A percentile compares a stretch with the other conserved stretches of the same genome.
Conservation (phyloP, 352 stramenopile genomes). For the Globisporangium spinosum region DNA sequence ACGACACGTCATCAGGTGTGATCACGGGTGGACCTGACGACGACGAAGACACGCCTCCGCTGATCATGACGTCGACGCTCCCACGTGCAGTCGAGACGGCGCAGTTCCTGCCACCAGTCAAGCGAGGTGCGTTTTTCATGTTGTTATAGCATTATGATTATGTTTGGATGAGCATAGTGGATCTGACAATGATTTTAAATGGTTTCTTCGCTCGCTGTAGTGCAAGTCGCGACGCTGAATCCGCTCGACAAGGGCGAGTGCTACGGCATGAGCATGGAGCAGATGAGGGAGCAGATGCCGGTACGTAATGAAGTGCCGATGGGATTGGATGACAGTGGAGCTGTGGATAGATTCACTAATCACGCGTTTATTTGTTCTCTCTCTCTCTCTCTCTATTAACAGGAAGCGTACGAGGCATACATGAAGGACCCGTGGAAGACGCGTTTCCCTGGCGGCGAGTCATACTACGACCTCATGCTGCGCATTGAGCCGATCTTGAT, state of each 20-base stretch:
- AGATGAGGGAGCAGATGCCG: conserved; percentile 75
- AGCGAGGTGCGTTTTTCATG: conserved; percentile 34
- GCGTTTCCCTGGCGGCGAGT: conserved; percentile 88
- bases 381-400: conserved; percentile 9
- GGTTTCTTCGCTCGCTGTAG: conserved; percentile 19
- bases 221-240: conserved; percentile 81
- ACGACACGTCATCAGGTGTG: conserved; percentile 26
- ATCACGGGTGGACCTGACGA: conserved; percentile 28
- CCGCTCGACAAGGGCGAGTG: conserved; percentile 84
- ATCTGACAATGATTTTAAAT: conserved; percentile 6
- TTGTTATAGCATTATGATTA: background rate
- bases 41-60: conserved; percentile 37
- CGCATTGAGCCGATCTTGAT: conserved; percentile 91
- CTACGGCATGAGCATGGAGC: conserved; percentile 80
- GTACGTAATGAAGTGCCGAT: conserved; percentile 19
- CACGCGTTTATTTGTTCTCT: background rate
- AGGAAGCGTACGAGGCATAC: conserved; percentile 69
- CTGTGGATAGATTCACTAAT: background rate
- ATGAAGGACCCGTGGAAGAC: conserved; percentile 73
- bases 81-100: conserved; percentile 77
- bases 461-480: conserved; percentile 93
- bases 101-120: conserved; percentile 43
- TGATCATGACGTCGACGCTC: conserved; percentile 78
- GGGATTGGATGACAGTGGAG: background rate
- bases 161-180: background rate